Evolutionary conservation across 2,329 filamentous ascomycete genomes (phyloP).

Genomic region (Chaetomium globosum): DNA sequence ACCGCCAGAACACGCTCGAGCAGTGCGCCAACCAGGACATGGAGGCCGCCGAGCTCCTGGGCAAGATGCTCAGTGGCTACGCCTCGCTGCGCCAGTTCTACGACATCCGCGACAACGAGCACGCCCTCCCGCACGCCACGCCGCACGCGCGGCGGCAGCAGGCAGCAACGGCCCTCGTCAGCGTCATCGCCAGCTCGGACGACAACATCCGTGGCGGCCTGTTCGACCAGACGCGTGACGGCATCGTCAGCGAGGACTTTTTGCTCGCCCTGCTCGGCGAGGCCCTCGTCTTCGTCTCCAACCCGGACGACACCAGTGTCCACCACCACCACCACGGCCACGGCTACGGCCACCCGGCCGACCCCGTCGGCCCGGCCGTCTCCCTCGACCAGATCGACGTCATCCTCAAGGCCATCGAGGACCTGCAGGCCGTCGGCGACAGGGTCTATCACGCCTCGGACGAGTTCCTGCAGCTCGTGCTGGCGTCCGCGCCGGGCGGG

Average conservation of each 20-base stretch:
- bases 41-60: constrained; percentile 79
- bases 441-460: constrained; percentile 74
- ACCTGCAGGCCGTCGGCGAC: constrained; percentile 71
- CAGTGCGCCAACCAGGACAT: constrained; percentile 73
- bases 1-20: constrained; percentile 71
- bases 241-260: constrained; percentile 86
- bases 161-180: constrained; percentile 73
- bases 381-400: constrained; percentile 72
- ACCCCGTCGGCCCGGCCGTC: constrained; percentile 53
- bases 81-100: constrained; percentile 90
- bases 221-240: constrained; percentile 77
- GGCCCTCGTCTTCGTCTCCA: constrained; percentile 72
- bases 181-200: constrained; percentile 82
- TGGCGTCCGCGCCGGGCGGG: constrained; percentile 66
- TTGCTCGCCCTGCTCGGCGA: constrained; percentile 83
- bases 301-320: constrained; percentile 33
- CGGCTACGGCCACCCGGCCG: constrained; percentile 23
- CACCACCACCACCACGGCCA: constrained; percentile 41
- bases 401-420: constrained; percentile 76
- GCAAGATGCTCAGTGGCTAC: constrained; percentile 86
- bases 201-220: constrained; percentile 91
- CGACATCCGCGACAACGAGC: constrained; percentile 69
- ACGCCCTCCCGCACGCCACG: constrained; percentile 47
- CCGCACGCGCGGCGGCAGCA: constrained; percentile 67
- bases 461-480: constrained; percentile 74